Base-by-base conservation (phyloP, 2,329 filamentous ascomycete genomes). In the Penicillium corylophilum region DNA sequence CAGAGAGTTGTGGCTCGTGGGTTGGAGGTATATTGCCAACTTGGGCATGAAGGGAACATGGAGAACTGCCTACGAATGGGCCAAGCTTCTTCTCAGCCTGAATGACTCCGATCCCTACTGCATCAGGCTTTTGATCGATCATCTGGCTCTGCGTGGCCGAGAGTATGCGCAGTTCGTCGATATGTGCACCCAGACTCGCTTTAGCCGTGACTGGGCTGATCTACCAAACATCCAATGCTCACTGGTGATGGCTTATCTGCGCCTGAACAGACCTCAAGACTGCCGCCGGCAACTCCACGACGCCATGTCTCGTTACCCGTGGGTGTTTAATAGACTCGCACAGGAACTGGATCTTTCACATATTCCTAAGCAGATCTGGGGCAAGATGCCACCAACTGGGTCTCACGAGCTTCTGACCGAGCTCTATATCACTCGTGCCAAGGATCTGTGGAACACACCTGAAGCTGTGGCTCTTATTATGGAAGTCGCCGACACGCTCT, bases 61-160 rank as follows among this genome's bases (percentile, higher is more conserved):
- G 79, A 82, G 91, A 42, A 97, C 94, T 1, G 90, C 91, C 0
- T 84, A 95, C 43, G 94, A 97, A 71, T 99, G 94, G 92, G 83
- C 89, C 6, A 96, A 94, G 73, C 74, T 97, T 5, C 77, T 96
- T 9, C 79, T 95, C 26, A 83, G 86, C 51, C 73, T 97, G 52
- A 84, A 91, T 60, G 84, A 85, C 3, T 75, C 79, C 4, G 94
- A 99, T 66, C 91, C 91, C 0, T 96, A 96, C 64, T 89, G 84
- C 42, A 83, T 96, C 65, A 81, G 86, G 54, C 82, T 96, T 49
- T 81, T 90, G 56, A 83, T 96, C 44, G 93, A 96, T 66, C 84
- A 90, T 57, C 79, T 96, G 47, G 90, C 91, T 2, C 78, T 97
- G n/a, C 84, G 90, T 48, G 88, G 90, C 3, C 81, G 87, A 55